A percentile compares a stretch with the other conserved stretches of the same genome.
Conservation (phyloP, 148 eudicot genomes). For the Nepenthes gracilis region DNA sequence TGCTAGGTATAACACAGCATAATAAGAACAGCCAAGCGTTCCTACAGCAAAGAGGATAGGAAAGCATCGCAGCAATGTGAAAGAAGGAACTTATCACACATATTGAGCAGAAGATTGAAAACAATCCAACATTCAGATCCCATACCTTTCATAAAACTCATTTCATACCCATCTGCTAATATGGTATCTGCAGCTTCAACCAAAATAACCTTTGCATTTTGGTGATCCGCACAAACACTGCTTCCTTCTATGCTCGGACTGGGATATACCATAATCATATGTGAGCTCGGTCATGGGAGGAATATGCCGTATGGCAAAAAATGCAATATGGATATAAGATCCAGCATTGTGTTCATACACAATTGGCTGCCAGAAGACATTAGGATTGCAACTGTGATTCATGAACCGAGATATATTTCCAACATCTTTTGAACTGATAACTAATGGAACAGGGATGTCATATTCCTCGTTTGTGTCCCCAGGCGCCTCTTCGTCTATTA, state of each 20-base stretch:
- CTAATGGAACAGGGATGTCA: conserved; percentile 48
- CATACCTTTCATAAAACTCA: too few species aligned
- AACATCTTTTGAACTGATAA: conserved; percentile 58
- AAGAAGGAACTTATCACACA: too few species aligned
- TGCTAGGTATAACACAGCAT: too few species aligned
- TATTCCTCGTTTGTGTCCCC: conserved; percentile 20
- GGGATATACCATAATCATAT: conserved; percentile 67
- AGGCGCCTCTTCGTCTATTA: conserved; percentile 23
- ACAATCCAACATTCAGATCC: too few species aligned
- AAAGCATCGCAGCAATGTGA: too few species aligned
- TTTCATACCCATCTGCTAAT: too few species aligned
- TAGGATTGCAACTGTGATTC: conserved; percentile 91
- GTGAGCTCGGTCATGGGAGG: conserved; percentile 92
- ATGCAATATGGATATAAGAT: conserved; percentile 54
- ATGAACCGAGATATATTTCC: conserved; percentile 90
- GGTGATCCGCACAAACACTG: conserved; percentile 67
- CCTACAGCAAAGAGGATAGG: too few species aligned
- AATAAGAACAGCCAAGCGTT: too few species aligned
- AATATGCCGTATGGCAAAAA: conserved; percentile 74
- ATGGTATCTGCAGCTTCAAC: conserved; percentile 12
- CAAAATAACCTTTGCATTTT: conserved; percentile 79
- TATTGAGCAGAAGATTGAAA: too few species aligned
- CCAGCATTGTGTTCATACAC: conserved; percentile 50
- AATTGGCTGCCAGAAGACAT: conserved; percentile 78
- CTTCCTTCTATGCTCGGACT: conserved; percentile 48